Base-by-base conservation (phyloP, 2,329 filamentous ascomycete species). In the Colletotrichum simmondsii region DNA sequence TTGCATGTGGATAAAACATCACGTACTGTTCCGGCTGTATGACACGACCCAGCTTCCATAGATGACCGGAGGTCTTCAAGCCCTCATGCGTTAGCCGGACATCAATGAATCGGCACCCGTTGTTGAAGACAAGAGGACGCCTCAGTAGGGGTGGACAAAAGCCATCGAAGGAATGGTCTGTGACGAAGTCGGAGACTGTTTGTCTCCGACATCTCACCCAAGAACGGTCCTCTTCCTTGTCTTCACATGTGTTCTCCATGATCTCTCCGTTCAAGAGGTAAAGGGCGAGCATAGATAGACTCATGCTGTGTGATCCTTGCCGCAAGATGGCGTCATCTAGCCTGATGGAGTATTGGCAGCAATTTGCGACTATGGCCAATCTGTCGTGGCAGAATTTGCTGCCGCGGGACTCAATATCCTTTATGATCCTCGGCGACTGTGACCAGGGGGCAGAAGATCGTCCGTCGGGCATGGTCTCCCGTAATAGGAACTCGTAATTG, bases 351-450 rank as follows among this genome's bases (percentile, higher is more conserved):
- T 59, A 66, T 5, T 49, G 28, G 54, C 64, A 66, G 64, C 64
- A 66, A 30, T 66, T 66, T 14, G 64, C 54, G 10, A 49, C 26
- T 19, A 59, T 66, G 4, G 64, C 64, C 16, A 66, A 54, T 19
- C 64, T 42, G 22, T 66, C 64, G 19, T 19, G 30, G 16, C 35
- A 32, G 37, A 26, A 57, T 19, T 49, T 57, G 54, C 26, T 57
- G 11, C 24, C 53, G 37, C 37, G 35, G 6, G 26, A 22, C 54
- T 66, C 53, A 5, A 59, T 57, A 7, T 65, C 14, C 16, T 26
- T 58, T 3, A 57, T 65, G 52, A 58, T 65, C 3, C 24, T 58
- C 24, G 64, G 35, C 24, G 64, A 59, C 8, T 58, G 28, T n/a
- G 60, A 63, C 26, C 42, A 63, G 6, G 19, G 60, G 4, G 60